These are phyloP conservation scores for Sarocladium kiliense DNA, from an alignment of 2,329 filamentous ascomycete species.

Conservation along the genomic window DNA sequence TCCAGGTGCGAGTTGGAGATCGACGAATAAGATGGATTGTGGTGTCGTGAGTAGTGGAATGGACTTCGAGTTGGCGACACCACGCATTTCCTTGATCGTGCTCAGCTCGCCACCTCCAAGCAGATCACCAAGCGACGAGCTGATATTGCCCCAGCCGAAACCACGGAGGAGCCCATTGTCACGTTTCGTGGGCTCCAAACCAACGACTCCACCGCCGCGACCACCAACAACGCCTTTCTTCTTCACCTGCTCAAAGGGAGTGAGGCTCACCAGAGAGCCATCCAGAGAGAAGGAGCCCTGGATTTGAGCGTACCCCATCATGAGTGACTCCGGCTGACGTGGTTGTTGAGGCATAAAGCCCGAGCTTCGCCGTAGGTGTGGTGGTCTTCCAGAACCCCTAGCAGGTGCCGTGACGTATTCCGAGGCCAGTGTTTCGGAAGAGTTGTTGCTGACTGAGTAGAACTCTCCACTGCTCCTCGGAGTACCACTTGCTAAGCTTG, in stretches of 20 bases:
- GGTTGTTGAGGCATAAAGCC: constrained; percentile 37
- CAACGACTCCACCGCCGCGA: constrained; percentile 81
- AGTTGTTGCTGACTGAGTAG: constrained; percentile 92
- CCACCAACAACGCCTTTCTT: constrained; percentile 85
- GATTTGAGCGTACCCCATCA: constrained; percentile 98
- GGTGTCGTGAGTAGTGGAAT: constrained; percentile 91
- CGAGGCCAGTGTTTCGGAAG: constrained; percentile 85
- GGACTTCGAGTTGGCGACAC: constrained; percentile 76
- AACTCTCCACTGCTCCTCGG: constrained; percentile 91
- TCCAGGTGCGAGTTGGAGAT: constrained; percentile 79
- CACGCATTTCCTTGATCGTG: constrained; percentile 93
- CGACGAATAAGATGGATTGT: constrained; percentile 93
- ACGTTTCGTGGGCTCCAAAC: constrained; percentile 67
- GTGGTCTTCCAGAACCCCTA: constrained; percentile 30
- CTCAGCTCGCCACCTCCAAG: constrained; percentile 84
- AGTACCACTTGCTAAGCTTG: constrained; percentile 68
- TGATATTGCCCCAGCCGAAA: constrained; percentile 83
- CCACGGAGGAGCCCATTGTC: constrained; percentile 76
- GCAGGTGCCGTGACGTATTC: constrained; percentile 65
- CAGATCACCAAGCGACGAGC: constrained; percentile 81
- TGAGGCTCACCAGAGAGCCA: constrained; percentile 82
- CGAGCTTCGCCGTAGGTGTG: constrained; percentile 43
- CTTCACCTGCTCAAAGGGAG: constrained; percentile 92
- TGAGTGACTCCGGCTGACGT: constrained; percentile 68
- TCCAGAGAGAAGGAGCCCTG: constrained; percentile 90